These are phyloP conservation scores for Amphicarpaea edgeworthii DNA, from an alignment of 306 rosid species.

Conservation along the genomic window DNA sequence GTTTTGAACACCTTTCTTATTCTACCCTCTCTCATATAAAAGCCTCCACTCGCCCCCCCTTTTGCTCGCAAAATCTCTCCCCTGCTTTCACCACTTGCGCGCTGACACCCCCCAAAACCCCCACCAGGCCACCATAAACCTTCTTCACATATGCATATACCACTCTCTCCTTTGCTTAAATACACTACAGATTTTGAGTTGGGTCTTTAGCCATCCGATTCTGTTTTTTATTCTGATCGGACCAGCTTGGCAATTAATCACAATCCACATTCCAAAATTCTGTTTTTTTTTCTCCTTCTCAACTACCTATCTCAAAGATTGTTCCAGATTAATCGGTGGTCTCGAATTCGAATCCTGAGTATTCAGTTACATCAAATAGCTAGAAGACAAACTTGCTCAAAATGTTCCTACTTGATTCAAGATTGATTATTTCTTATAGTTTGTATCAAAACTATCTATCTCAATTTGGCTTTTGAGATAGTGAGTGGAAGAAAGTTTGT, in stretches of 20 bases:
- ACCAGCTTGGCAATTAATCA: constrained; percentile 40
- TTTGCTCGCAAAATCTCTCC: not conserved
- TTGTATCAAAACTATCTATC: constrained; percentile 1
- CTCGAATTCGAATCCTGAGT: not conserved
- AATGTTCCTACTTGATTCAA: not conserved
- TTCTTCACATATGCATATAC: not conserved
- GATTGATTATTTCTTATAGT: not conserved
- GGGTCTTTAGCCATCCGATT: constrained; percentile 53
- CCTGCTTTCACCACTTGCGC: not conserved
- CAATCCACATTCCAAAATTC: constrained; percentile 35
- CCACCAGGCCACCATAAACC: constrained; percentile 15
- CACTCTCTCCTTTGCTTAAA: not conserved
- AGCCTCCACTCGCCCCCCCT: constrained; percentile 1
- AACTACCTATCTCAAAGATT: not conserved
- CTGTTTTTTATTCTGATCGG: constrained; percentile 55
- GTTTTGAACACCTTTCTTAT: constrained; percentile 9
- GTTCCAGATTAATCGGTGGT: not conserved
- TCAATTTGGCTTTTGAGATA: constrained; percentile 39
- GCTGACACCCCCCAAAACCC: not conserved
- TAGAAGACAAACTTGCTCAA: not conserved
- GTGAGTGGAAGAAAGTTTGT: constrained; percentile 28
- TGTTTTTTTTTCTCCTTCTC: not conserved
- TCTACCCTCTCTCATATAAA: constrained; percentile 49
- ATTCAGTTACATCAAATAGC: not conserved
- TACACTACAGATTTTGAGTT: constrained; percentile 36